Base-by-base conservation (phyloP, 1,284 basidiomycete species). In the Heterobasidion parviporum region DNA sequence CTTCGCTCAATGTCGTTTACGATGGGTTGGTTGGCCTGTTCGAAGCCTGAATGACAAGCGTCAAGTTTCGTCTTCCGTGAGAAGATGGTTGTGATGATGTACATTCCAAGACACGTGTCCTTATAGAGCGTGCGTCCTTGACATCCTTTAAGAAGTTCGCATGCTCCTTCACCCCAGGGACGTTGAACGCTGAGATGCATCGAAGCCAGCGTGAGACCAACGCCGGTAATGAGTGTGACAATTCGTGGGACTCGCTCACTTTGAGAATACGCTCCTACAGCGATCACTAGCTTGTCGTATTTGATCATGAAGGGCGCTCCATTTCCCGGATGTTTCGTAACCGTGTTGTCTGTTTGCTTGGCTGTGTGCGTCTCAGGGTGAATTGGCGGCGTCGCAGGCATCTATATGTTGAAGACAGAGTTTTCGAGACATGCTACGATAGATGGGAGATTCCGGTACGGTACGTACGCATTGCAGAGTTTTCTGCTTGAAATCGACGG, bases 71-170 rank as follows among this genome's bases (percentile, higher is more conserved):
- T 32, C 5, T 48, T 32, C n/a, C n/a, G 12, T 26, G 26, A 26
- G 26, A 26, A 16, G 46, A 32, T 48, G 9, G 46, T 48, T 16
- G 18, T 10, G 6, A 48, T n/a, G 26, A 48, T 8, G 46, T 7
- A 82, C 87, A 89, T 68, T 86, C 87, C 10, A 92, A 71, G 36
- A 95, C 83, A 1, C 88, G 76, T 14, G 79, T 75, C 26, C 92
- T 79, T 62, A 95, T 95, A 1, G 77, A 77, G n/a, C 90, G 76
- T 0, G 92, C 89, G 63, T 95, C 92, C 47, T 79, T 77, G 47
- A 92, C 83, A 59, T 92, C 88, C 67, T 94, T 94, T 26, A 94
- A 72, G 67, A 94, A 93, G 62, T 87, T 80, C 0, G 86, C 89
- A 60, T 92, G 75, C 62, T 91, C 85, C 63, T 87, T 84, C 18